Conservation (phyloP, 129 eudicot genomes). For the Calendula officinalis region DNA sequence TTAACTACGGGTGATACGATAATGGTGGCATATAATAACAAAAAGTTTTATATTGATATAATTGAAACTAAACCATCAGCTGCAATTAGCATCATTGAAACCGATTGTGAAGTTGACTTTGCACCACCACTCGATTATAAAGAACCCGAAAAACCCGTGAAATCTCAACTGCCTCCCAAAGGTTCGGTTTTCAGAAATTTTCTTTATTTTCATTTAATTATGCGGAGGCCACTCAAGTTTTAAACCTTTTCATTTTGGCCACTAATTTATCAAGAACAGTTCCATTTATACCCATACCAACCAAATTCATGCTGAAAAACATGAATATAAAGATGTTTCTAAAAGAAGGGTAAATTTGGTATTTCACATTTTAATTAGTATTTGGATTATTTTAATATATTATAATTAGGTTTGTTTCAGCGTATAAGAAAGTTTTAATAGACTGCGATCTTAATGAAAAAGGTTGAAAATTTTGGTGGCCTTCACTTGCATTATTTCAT, state of each 20-base stretch:
- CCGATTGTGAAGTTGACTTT: conserved; percentile 86
- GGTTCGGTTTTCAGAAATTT: conserved; percentile 23
- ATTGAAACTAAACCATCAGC: conserved; percentile 70
- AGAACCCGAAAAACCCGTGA: conserved; percentile 57
- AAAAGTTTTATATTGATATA: conserved; percentile 72
- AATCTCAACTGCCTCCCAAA: conserved; percentile 39
- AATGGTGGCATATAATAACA: conserved; percentile 75
- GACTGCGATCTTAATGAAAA: too few species aligned
- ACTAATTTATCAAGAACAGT: too few species aligned
- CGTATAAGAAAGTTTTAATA: too few species aligned
- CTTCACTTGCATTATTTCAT: not conserved
- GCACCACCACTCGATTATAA: conserved; percentile 82
- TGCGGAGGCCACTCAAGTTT: not conserved
- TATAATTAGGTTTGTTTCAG: too few species aligned
- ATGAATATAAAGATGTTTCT: too few species aligned
- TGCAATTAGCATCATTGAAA: conserved; percentile 71
- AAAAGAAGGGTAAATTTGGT: too few species aligned
- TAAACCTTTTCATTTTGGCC: not conserved
- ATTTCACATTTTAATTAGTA: too few species aligned
- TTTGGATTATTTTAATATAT: too few species aligned
- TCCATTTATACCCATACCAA: too few species aligned
- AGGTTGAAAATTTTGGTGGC: not conserved
- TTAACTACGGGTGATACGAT: conserved; percentile 78
- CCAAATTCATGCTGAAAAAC: too few species aligned
- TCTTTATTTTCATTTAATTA: not conserved